phyloP scores from a whole-genome alignment of 805 yeast genomes.

The Nakazawaea laoshanensis region DNA sequence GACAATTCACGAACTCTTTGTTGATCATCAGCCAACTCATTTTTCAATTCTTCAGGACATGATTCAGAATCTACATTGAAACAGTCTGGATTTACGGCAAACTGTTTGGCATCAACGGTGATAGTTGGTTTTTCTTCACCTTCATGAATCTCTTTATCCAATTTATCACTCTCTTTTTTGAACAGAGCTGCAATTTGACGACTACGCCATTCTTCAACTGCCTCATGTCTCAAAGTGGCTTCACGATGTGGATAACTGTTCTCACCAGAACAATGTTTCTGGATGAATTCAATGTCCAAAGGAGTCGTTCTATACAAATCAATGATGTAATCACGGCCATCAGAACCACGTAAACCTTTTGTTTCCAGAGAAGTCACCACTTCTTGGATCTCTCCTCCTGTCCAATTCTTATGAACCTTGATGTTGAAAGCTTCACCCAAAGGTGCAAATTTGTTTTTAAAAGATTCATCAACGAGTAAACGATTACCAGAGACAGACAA shows the following conservation, averaged over 20 bases:
- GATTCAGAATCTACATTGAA: slow-evolving; percentile 36
- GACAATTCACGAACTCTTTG: slow-evolving; percentile 65
- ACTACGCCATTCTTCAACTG: slow-evolving; percentile 86
- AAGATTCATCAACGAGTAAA: slow-evolving; percentile 41
- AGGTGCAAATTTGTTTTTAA: slow-evolving; percentile 45
- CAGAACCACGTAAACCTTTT: slow-evolving; percentile 82
- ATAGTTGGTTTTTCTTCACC: slow-evolving; percentile 37
- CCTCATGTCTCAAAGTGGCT: slow-evolving; percentile 75
- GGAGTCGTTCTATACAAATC: slow-evolving; percentile 85
- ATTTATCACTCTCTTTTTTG: slow-evolving; percentile 40
- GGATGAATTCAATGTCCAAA: slow-evolving; percentile 70
- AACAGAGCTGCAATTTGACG: slow-evolving; percentile 48
- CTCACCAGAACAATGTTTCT: slow-evolving; percentile 35
- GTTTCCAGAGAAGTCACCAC: slow-evolving; percentile 67
- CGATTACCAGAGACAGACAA: slow-evolving; percentile 49
- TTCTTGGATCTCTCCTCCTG: slow-evolving; percentile 28
- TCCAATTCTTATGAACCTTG: slow-evolving; percentile 57
- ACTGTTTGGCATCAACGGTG: slow-evolving; percentile 42
- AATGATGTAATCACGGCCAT: slow-evolving; percentile 74
- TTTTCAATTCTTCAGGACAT: slow-evolving; percentile 25
- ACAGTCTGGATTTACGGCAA: slow-evolving; percentile 74
- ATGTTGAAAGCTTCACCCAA: slow-evolving; percentile 73
- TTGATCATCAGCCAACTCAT: slow-evolving; percentile 40
- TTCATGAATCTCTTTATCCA: slow-evolving; percentile 15
- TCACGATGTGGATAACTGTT: slow-evolving; percentile 82